Conservation (phyloP, 768 basidiomycete species). For the Russula dissimulans region DNA sequence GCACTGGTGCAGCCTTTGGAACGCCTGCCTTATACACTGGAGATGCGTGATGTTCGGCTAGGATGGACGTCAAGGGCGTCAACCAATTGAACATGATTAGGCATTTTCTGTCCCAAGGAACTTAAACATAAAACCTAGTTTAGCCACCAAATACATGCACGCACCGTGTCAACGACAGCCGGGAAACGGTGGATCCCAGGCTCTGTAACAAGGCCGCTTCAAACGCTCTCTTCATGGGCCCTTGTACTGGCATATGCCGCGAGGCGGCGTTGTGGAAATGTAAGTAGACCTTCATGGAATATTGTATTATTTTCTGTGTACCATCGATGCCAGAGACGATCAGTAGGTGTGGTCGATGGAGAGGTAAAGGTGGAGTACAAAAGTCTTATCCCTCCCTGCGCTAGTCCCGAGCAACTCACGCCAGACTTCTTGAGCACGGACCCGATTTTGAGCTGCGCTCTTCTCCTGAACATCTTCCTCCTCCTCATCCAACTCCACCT, state of each 20-base stretch:
- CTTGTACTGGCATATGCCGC: slow-evolving; percentile 38
- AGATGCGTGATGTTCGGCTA: slow-evolving; percentile 59
- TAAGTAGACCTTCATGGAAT: slow-evolving; percentile 66
- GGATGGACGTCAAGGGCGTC: slow-evolving; percentile 58
- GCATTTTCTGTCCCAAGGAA: slow-evolving; percentile 47
- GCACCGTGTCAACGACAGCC: slow-evolving; percentile 70
- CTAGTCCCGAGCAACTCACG: slow-evolving; percentile 70
- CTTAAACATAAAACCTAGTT: not conserved
- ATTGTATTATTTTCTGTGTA: slow-evolving; percentile 77
- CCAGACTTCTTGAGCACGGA: slow-evolving; percentile 65
- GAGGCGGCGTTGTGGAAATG: slow-evolving; percentile 53
- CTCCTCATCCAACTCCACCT: slow-evolving; percentile 28
- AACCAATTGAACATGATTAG: slow-evolving; percentile 83
- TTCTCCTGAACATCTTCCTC: slow-evolving; percentile 25
- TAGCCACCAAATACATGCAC: slow-evolving; percentile 6
- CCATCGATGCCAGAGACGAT: not conserved
- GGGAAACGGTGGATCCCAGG: slow-evolving; percentile 50
- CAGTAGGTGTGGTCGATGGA: not conserved
- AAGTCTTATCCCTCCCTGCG: slow-evolving; percentile 74
- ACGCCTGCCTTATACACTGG: slow-evolving; percentile 45
- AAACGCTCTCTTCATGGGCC: slow-evolving; percentile 39
- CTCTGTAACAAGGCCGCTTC: slow-evolving; percentile 50
- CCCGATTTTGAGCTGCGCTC: slow-evolving; percentile 32
- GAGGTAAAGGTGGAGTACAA: slow-evolving; percentile 42
- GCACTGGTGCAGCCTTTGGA: slow-evolving; percentile 20